Evolutionary conservation across 495 filamentous ascomycete genomes (phyloP).

Genomic region (Haplographium delicatum): DNA sequence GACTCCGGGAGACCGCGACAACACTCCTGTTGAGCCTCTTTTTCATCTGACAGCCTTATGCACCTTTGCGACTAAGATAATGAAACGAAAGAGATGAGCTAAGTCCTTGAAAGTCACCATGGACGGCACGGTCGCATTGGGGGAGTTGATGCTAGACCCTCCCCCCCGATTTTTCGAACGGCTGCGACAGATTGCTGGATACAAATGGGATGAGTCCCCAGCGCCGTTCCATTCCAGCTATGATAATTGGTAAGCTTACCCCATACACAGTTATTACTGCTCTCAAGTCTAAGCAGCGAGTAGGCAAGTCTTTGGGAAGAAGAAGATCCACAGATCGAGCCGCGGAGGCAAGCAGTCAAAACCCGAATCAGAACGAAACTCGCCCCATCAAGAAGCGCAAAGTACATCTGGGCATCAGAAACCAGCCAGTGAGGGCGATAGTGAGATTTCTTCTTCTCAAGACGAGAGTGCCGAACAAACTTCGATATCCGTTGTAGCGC

Average conservation of each 20-base stretch:
- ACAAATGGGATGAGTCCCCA: constrained; percentile 66
- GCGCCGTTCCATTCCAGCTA: constrained; percentile 78
- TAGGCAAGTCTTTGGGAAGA: constrained; percentile 48
- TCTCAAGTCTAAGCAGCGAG: not conserved
- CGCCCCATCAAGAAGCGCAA: not conserved
- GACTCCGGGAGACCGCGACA: no score
- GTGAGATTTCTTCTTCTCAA: constrained; percentile 35
- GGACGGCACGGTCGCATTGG: constrained; percentile 41
- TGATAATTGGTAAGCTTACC: constrained; percentile 55
- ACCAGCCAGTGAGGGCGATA: constrained; percentile 47
- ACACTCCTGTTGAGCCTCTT: no score
- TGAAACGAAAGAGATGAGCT: constrained; percentile 14
- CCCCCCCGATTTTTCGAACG: constrained; percentile 68
- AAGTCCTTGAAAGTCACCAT: constrained; percentile 24
- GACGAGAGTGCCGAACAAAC: constrained; percentile 7
- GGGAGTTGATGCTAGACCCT: constrained; percentile 61
- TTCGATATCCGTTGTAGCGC: constrained; percentile 53
- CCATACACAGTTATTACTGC: constrained; percentile 11
- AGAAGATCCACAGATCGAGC: constrained; percentile 1
- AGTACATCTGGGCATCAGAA: constrained; percentile 32
- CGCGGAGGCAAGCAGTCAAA: not conserved
- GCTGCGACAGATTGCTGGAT: constrained; percentile 64
- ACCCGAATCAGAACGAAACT: constrained; percentile 6
- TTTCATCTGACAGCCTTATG: constrained; percentile 1
- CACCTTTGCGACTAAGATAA: not conserved